Percentiles rank a stretch among this genome's conserved stretches.
phyloP scores from a whole-genome alignment of 441 rosid genomes.

The Jatropha podagrica region DNA sequence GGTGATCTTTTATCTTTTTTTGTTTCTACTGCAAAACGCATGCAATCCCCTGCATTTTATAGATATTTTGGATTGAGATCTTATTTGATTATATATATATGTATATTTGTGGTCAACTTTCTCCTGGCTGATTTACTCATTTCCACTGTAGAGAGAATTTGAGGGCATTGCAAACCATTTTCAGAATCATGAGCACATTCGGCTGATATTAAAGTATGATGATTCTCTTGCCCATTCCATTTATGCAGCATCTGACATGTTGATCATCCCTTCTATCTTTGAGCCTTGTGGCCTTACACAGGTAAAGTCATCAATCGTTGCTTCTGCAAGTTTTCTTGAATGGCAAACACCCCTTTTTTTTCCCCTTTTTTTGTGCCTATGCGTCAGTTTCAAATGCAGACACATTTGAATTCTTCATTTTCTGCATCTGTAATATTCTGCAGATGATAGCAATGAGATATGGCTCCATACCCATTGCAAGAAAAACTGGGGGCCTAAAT shows the following conservation, averaged over 20 bases:
- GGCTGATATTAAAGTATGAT: conserved; percentile 81
- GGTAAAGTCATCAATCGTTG: conserved; percentile 39
- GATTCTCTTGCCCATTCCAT: conserved; percentile 85
- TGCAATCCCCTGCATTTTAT: not conserved
- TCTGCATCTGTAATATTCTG: not conserved
- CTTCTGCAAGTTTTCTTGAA: conserved; percentile 19
- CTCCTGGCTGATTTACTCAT: conserved; percentile 11
- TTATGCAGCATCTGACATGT: conserved; percentile 86
- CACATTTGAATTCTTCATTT: conserved; percentile 4
- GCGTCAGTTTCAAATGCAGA: not conserved
- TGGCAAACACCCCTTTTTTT: not conserved
- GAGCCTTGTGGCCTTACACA: conserved; percentile 99
- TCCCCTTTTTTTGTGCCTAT: not conserved
- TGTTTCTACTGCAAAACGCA: not conserved
- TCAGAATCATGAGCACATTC: conserved; percentile 59
- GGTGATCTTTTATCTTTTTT: conserved; percentile 35
- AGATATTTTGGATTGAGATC: not conserved
- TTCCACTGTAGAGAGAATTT: conserved; percentile 69
- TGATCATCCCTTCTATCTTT: conserved; percentile 91
- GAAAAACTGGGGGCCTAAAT: conserved; percentile 92
- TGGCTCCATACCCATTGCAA: conserved; percentile 80
- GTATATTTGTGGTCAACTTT: not conserved
- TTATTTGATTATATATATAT: not conserved
- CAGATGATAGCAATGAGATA: conserved; percentile 98
- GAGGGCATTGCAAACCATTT: conserved; percentile 81